Conservation (phyloP, 2,329 filamentous ascomycete genomes). For the Pseudocercospora fuligena region DNA sequence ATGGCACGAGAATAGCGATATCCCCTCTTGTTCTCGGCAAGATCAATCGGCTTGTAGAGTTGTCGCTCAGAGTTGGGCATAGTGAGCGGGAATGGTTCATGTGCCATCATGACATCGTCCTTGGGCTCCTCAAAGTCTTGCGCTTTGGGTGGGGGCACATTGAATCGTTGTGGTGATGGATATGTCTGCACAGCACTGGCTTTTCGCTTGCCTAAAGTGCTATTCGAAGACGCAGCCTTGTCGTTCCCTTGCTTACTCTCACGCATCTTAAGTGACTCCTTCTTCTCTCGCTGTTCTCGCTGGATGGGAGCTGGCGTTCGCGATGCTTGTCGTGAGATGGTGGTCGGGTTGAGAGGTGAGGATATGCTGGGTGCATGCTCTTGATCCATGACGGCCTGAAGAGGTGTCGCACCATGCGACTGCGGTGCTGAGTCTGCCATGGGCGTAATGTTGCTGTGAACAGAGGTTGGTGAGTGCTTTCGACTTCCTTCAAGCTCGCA, state of each 20-base stretch:
- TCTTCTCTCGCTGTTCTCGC: conserved; percentile 58
- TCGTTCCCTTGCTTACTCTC: conserved; percentile 43
- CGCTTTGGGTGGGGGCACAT: conserved; percentile 52
- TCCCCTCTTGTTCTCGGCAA: conserved; percentile 68
- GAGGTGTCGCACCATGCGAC: conserved; percentile 15
- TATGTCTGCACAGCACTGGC: conserved; percentile 42
- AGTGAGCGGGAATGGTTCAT: conserved; percentile 52
- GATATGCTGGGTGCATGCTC: conserved; percentile 69
- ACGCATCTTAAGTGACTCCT: conserved; percentile 57
- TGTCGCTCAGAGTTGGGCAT: conserved; percentile 49
- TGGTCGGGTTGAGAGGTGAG: conserved; percentile 74
- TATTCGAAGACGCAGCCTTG: conserved; percentile 29
- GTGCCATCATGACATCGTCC: conserved; percentile 52
- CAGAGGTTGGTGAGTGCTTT: not conserved
- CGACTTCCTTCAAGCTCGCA: conserved; percentile 4
- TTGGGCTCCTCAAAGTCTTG: conserved; percentile 56
- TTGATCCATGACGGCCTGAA: conserved; percentile 25
- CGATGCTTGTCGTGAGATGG: conserved; percentile 33
- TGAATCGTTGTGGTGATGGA: conserved; percentile 57
- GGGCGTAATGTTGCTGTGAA: not conserved
- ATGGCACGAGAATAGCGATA: conserved; percentile 92
- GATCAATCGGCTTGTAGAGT: conserved; percentile 55
- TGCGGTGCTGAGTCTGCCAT: conserved; percentile 23
- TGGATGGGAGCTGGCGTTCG: conserved; percentile 44
- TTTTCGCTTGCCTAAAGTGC: conserved; percentile 42